These are phyloP conservation scores for Paraurostyla sp. DNA, from an alignment of 73 alveolate genomes.

Conservation along the genomic window DNA sequence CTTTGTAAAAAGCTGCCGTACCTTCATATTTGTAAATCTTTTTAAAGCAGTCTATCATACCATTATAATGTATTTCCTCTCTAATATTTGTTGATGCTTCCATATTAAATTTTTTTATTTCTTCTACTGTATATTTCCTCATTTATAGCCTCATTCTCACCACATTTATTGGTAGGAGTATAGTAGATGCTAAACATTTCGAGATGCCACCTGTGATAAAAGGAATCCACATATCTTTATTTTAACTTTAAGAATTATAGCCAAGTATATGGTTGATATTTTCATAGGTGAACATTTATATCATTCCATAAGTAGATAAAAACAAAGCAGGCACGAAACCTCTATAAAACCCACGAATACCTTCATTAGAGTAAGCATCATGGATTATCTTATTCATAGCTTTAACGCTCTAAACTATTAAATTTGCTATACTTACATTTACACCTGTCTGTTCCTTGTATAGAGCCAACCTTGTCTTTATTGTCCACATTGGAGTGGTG, in stretches of 20 bases:
- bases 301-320: slow-evolving; percentile 69
- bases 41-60: slow-evolving; percentile 52
- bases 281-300: slow-evolving; percentile 74
- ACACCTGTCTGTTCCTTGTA: slow-evolving; percentile 37
- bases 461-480: slow-evolving; percentile 66
- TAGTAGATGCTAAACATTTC: slow-evolving; percentile 56
- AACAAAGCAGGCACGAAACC: slow-evolving; percentile 66
- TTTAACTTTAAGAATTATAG: not conserved
- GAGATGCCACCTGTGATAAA: slow-evolving; percentile 74
- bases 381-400: not conserved
- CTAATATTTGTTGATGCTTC: not conserved
- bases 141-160: slow-evolving; percentile 66
- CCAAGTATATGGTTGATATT: slow-evolving; percentile 63
- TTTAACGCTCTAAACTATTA: not conserved
- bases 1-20: slow-evolving; percentile 63
- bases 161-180: slow-evolving; percentile 56
- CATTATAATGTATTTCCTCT: slow-evolving; percentile 33
- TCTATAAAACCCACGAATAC: slow-evolving; percentile 62
- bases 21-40: slow-evolving; percentile 68
- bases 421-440: not conserved
- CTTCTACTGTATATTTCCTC: slow-evolving; percentile 58
- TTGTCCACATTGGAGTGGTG: slow-evolving; percentile 73
- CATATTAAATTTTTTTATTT: slow-evolving; percentile 12
- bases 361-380: slow-evolving; percentile 66
- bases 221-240: slow-evolving; percentile 43